These are phyloP conservation scores for Nicotiana benthamiana DNA, from an alignment of 257 asterid genomes.

Conservation along the genomic window DNA sequence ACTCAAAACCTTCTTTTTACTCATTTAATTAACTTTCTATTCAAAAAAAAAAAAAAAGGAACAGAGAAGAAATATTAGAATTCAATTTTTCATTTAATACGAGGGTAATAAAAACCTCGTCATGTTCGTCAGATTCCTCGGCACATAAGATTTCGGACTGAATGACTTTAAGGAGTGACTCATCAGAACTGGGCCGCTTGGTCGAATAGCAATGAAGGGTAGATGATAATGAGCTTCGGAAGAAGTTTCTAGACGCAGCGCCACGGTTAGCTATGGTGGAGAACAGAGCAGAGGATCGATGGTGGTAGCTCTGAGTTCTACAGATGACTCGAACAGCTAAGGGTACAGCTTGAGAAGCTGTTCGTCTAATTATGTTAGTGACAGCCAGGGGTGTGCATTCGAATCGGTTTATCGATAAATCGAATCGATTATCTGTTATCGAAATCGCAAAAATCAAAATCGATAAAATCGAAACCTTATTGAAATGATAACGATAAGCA, in stretches of 20 bases:
- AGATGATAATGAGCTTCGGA: constrained; percentile 37
- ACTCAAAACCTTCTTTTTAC: not conserved
- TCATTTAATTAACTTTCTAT: not conserved
- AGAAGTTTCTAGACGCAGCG: constrained; percentile 12
- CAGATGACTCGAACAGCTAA: constrained; percentile 30
- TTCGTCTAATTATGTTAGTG: constrained; percentile 32
- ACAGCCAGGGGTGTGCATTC: too few relatives aligned
- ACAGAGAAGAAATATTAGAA: not conserved
- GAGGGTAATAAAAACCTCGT: not conserved
- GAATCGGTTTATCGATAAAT: too few relatives aligned
- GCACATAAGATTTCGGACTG: constrained; percentile 51
- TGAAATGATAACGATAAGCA: too few relatives aligned
- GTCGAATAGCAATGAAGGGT: constrained; percentile 31
- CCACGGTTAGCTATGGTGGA: constrained; percentile 25
- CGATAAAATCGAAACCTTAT: too few relatives aligned
- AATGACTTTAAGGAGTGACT: constrained; percentile 41
- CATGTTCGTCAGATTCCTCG: constrained; percentile 20
- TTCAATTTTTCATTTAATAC: too few relatives aligned
- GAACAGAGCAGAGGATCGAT: constrained; percentile 29
- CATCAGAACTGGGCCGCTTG: constrained; percentile 38
- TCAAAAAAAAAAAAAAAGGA: not conserved
- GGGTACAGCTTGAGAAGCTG: constrained; percentile 51
- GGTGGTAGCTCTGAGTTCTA: constrained; percentile 33
- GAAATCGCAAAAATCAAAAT: too few relatives aligned
- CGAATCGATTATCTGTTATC: too few relatives aligned